phyloP scores from a whole-genome alignment of 192 early-diverging fungal genomes.

The Spizellomyces punctatus region DNA sequence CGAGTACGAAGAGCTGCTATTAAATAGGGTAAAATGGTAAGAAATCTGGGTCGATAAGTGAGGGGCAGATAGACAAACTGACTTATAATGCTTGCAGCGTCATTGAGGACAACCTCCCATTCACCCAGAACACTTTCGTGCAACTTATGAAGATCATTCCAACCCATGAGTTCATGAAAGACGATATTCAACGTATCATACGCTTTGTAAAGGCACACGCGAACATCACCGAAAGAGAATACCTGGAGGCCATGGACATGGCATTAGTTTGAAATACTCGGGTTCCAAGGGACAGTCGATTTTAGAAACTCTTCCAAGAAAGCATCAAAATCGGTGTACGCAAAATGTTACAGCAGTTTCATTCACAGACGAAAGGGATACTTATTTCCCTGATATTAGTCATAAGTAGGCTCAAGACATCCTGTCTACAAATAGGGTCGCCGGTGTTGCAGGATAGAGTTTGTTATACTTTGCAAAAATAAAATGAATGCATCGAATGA shows the following conservation, averaged over 20 bases:
- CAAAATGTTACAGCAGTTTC: too few species aligned
- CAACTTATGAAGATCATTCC: conserved; percentile 56
- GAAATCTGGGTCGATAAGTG: background rate
- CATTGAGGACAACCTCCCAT: conserved; percentile 18
- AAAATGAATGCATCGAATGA: too few species aligned
- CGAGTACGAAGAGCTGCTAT: conserved; percentile 43
- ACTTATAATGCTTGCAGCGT: background rate
- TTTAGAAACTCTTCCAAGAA: too few species aligned
- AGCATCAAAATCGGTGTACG: too few species aligned
- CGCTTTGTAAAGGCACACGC: conserved; percentile 54
- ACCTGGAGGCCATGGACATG: conserved; percentile 20
- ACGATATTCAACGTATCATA: conserved; percentile 60
- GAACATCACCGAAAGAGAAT: conserved; percentile 51
- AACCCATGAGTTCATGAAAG: conserved; percentile 51
- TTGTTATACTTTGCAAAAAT: too few species aligned
- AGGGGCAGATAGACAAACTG: background rate
- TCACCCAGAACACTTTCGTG: conserved; percentile 48
- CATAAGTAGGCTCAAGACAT: too few species aligned
- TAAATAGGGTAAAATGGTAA: conserved; percentile 51
- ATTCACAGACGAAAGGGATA: too few species aligned
- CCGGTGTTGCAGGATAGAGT: too few species aligned
- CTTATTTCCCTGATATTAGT: too few species aligned
- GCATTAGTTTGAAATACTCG: background rate
- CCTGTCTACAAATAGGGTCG: too few species aligned
- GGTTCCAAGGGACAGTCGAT: background rate